Evolutionary conservation across 495 filamentous ascomycete species (phyloP), one percentile per base, ranked within the genome.

Genomic region (Cryomyces minteri): DNA sequence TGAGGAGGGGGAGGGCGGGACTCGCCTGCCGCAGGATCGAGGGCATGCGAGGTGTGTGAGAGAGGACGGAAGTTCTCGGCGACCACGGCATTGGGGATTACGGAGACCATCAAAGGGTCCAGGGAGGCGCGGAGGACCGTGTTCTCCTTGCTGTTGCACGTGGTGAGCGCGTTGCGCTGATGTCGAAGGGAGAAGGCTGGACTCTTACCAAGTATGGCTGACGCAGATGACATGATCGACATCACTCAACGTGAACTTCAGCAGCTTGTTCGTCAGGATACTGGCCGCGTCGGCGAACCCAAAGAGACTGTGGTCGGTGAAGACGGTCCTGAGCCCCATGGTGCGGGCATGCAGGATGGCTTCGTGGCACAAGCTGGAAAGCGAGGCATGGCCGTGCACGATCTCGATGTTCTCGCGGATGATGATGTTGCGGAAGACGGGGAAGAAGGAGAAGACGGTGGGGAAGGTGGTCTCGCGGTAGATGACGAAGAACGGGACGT

Each of bases 141-240:
- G 58, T 98, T 98, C 56, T 98, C 90, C 63, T 98, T 96, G 67
- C 88, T 93, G 18, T 25, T 25, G 18, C 2, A 25, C 18, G 18
- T 25, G 43, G 46, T 31, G 34, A 39, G 25, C 5, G 1, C 12
- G 34, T 38, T 9, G 9, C 34, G 12, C 9, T 38, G 9, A 14
- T 38, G 34, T 38, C 1, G 9, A 25, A 25, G 18, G 18, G 18
- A 25, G 18, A 25, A 25, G 2, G 18, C 18, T 25, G 18, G 18
- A 25, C 18, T 52, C 70, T 42, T 68, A 90, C 88, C 88, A 95
- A 45, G 90, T 98, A 69, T 98, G 87, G 55, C 84, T 92, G 52
- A 98, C 90, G 51, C 90, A 96, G 44, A 98, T 92, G 33, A 90
- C 87, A 73, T 98, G 90, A 53, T 94, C 90, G 8, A 98, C 88